Base-by-base conservation (phyloP, 805 yeast genomes). In the Ogataea siamensis region DNA sequence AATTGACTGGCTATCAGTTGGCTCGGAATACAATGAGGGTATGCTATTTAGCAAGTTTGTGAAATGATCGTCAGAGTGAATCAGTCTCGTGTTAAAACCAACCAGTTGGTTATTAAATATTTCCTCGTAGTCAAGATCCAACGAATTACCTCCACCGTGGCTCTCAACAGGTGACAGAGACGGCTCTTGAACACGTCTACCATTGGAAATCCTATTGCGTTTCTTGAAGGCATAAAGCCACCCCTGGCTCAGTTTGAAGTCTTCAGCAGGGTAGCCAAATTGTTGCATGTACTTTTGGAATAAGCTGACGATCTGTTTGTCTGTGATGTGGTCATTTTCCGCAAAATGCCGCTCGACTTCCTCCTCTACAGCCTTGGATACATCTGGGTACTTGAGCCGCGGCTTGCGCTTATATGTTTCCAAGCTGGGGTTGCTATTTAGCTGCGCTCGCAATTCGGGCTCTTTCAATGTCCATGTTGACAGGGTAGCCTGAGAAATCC, bases 11-110 rank as follows among this genome's bases (percentile, higher is more conserved):
- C n/a, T n/a, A n/a, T n/a, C n/a, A n/a, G n/a, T n/a, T n/a, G n/a
- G n/a, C n/a, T n/a, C n/a, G n/a, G n/a, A n/a, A n/a, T n/a, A n/a
- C 11, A 37, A 14, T 5, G 37, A 14, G 4, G 45, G 24, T 17
- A 38, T 28, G 21, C 17, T 39, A 32, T 33, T 44, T 9, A 43
- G 39, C 17, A 45, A 41, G 20, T 49, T 47, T 22, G 50, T 37
- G 34, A 45, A 53, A 25, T 48, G 50, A 39, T 63, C 67, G 38
- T 62, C 67, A 0, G 66, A 57, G 28, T 64, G 68, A 28, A 64
- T 62, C 24, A 64, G 45, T 27, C 60, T 50, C 1, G 68, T 64
- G 32, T 56, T 63, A 43, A 64, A 64, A 7, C 68, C 68, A 25
- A 64, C 39, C 12, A 52, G 44, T 9, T 39, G 50, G 28, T 43